Evolutionary conservation across 352 stramenopile species (phyloP), one percentile per base, ranked within the genome.

Genomic region (Peronospora belbahrii): DNA sequence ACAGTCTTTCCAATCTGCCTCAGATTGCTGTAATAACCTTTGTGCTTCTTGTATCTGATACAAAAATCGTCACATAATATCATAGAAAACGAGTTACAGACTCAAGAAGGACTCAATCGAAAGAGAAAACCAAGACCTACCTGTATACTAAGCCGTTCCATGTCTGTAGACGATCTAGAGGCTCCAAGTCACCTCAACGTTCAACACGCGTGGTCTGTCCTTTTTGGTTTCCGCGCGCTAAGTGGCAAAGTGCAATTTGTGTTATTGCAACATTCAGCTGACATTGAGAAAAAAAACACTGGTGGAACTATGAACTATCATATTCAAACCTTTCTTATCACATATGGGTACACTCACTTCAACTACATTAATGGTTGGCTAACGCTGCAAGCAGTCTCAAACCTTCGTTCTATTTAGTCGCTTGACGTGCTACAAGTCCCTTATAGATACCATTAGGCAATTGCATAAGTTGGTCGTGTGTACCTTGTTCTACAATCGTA

Each of bases 391-490:
- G 23, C 7, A 27, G 23, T 7, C n/a, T n/a, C n/a, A n/a, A n/a
- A n/a, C n/a, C n/a, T n/a, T n/a, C n/a, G n/a, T n/a, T n/a, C n/a
- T n/a, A 33, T 9, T 17, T 58, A 65, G 23, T 59, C 55, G 65
- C 43, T 36, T 72, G 62, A 0, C 62, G 58, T 6, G 38, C 59
- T 15, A 72, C 62, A 14, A 72, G 54, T n/a, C 38, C 43, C 45
- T 63, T 65, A 56, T 86, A 86, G 13, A 81, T 57, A 23, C 74
- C 71, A 19, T 74, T 62, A 2, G 47, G 47, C 22, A 74, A 41
- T 19, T 54, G 45, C 43, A 87, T 76, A 5, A 87, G 52, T 37
- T 83, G 40, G 19, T 96, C 82, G 50, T 98, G 59, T 6, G 59
- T 65, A 5, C 59, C 59, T n/a, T 68, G 55, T 28, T 68, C 59